Percentiles rank a stretch among this genome's conserved stretches.
Evolutionary conservation across 805 yeast genomes (phyloP).

Genomic region (Metschnikowia cerradonensis): DNA sequence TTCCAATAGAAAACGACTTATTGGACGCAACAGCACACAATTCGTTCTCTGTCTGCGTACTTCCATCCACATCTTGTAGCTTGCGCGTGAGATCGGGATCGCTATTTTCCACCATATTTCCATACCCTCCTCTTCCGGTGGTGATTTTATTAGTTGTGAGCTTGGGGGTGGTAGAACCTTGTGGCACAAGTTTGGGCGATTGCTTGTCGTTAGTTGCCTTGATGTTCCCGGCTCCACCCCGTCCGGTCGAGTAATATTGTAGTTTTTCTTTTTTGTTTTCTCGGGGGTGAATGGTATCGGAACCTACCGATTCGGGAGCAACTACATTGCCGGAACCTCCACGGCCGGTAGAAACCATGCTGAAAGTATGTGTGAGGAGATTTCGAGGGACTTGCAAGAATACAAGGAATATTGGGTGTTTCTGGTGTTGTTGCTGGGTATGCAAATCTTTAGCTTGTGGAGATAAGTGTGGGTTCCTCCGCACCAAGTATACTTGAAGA

Average conservation of each 20-base stretch:
- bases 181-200: slow-evolving; percentile 53
- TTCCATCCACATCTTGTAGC: slow-evolving; percentile 61
- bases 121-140: slow-evolving; percentile 79
- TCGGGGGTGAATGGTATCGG: slow-evolving; percentile 4
- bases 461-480: neutral
- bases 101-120: slow-evolving; percentile 64
- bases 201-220: slow-evolving; percentile 37
- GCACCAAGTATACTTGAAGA: neutral
- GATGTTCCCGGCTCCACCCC: slow-evolving; percentile 79
- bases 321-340: slow-evolving; percentile 38
- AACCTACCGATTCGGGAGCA: slow-evolving; percentile 9
- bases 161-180: slow-evolving; percentile 60
- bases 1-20: slow-evolving; percentile 49
- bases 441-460: neutral
- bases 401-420: neutral
- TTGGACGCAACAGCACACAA: slow-evolving; percentile 43
- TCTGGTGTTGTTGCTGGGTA: neutral
- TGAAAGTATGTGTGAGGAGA: neutral
- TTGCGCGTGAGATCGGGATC: slow-evolving; percentile 56
- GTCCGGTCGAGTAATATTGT: slow-evolving; percentile 58
- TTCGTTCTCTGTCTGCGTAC: slow-evolving; percentile 22
- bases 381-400: neutral
- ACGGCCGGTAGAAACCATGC: slow-evolving; percentile 31
- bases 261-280: slow-evolving; percentile 24
- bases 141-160: slow-evolving; percentile 53